Base-by-base conservation (phyloP, 768 basidiomycete genomes). In the Pleurotus cornucopiae region DNA sequence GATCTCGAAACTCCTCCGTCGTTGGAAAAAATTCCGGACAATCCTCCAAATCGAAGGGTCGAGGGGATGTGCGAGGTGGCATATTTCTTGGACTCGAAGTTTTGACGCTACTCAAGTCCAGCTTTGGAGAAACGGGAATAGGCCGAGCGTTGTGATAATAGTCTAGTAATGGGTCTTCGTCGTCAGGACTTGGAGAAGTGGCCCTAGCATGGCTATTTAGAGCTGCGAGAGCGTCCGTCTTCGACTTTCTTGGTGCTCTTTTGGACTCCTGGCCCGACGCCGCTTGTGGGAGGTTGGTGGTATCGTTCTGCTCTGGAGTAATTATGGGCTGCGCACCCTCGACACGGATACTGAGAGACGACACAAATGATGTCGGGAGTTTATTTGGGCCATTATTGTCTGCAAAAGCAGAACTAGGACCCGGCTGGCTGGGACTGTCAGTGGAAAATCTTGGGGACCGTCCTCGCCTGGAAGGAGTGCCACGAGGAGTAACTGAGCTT, bases 21-120 rank as follows among this genome's bases (percentile, higher is more conserved):
- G 87, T 89, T 20, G 97, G 97, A 69, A 86, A 88, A 67, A 84
- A 99, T 61, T 84, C 84, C 4, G 92, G 97, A 63, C 93, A 96
- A 65, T 98, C 92, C 58, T 86, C 77, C 53, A 99, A 77, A 14
- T 82, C 92, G 71, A 98, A 98, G 9, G 89, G 85, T 41, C 96
- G 81, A 26, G 79, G 71, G n/a, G 73, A 70, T 16, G 68, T 70
- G 49, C 68, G 67, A 39, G 73, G 70, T 38, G 70, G 68, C 9
- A 65, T 66, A 14, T 71, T 66, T 57, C 72, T 75, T 34, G 79
- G 82, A 60, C 79, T 77, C 21, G 76, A 67, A 7, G 86, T 89
- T 75, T 89, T 90, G 65, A 93, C 83, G 6, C 85, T 75, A 4
- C 79, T 77, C 64, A 91, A 72, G 73, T 93, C 85, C 62, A 93